Percentiles rank a stretch among this genome's conserved stretches.
phyloP scores from a whole-genome alignment of 306 rosid genomes.

The Psophocarpus tetragonolobus region DNA sequence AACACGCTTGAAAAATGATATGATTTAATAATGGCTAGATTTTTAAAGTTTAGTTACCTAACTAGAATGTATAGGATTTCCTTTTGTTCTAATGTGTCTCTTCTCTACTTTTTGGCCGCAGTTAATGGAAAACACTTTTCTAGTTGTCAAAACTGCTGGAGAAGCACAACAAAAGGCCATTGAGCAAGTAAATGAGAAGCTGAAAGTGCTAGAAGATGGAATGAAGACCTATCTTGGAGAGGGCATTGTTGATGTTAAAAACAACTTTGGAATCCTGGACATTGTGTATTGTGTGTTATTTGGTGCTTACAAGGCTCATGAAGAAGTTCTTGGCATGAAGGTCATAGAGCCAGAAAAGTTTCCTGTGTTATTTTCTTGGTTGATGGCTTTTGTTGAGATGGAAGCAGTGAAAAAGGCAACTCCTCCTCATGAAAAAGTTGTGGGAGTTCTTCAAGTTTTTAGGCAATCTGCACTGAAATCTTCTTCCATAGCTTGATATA shows the following conservation, averaged over 20 bases:
- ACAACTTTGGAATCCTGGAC: conserved; percentile 21
- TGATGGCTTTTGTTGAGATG: conserved; percentile 16
- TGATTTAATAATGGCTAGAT: no score
- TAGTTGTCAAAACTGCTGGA: conserved; percentile 19
- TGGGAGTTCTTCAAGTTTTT: not conserved
- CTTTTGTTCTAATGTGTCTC: not conserved
- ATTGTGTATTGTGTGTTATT: not conserved
- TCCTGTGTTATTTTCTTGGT: conserved; percentile 39
- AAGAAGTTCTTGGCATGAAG: conserved; percentile 31
- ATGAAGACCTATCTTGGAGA: conserved; percentile 32
- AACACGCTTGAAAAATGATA: no score
- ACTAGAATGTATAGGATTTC: no score
- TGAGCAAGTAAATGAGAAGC: conserved; percentile 13
- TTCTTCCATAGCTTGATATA: not conserved
- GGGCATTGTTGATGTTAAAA: not conserved
- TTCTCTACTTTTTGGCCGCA: not conserved
- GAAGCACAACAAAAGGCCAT: conserved; percentile 30
- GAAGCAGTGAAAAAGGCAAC: conserved; percentile 17
- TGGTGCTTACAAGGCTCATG: not conserved
- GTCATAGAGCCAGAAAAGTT: conserved; percentile 28
- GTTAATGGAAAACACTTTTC: not conserved
- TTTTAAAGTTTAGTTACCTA: no score
- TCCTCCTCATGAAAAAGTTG: conserved; percentile 23
- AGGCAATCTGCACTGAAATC: conserved; percentile 17
- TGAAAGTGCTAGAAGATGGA: conserved; percentile 35